phyloP scores from a whole-genome alignment of 163 green algal genomes.

The Smithsoniella earleae region DNA sequence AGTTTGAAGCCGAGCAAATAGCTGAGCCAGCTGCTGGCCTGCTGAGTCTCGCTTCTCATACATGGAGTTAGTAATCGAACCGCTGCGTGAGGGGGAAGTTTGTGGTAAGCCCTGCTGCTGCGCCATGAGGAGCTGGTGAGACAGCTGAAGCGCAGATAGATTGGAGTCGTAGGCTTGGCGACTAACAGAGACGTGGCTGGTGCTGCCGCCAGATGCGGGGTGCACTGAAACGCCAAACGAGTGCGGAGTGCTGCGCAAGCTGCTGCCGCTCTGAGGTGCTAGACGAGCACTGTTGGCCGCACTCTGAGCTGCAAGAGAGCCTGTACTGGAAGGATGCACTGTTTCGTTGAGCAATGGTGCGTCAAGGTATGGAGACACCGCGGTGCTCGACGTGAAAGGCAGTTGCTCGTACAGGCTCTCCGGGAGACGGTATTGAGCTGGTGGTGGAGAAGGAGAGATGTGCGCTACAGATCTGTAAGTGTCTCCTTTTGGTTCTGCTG shows the following conservation, averaged over 20 bases:
- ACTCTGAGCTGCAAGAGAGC: too few relatives aligned
- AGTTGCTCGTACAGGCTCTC: neutral
- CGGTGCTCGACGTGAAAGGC: neutral
- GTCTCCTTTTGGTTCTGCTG: neutral
- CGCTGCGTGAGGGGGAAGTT: neutral
- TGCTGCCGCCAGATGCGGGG: neutral
- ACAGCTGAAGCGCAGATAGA: neutral
- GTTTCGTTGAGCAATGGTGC: neutral
- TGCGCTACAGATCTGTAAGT: neutral
- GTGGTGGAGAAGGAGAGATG: neutral
- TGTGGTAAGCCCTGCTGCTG: neutral
- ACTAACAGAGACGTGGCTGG: too few relatives aligned
- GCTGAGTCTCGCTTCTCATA: too few relatives aligned
- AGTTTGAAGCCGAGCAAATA: constrained; percentile 1
- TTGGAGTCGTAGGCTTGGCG: too few relatives aligned
- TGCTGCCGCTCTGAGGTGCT: neutral
- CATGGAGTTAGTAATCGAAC: too few relatives aligned
- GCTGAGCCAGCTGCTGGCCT: constrained; percentile 20
- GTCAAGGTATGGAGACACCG: neutral
- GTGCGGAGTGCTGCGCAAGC: neutral
- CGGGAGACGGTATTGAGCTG: neutral
- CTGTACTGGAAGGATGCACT: too few relatives aligned
- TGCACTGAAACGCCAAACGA: too few relatives aligned
- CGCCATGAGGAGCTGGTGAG: neutral
- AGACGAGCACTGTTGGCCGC: neutral